Conservation (phyloP, 768 basidiomycete genomes). For the Boletales sp. region DNA sequence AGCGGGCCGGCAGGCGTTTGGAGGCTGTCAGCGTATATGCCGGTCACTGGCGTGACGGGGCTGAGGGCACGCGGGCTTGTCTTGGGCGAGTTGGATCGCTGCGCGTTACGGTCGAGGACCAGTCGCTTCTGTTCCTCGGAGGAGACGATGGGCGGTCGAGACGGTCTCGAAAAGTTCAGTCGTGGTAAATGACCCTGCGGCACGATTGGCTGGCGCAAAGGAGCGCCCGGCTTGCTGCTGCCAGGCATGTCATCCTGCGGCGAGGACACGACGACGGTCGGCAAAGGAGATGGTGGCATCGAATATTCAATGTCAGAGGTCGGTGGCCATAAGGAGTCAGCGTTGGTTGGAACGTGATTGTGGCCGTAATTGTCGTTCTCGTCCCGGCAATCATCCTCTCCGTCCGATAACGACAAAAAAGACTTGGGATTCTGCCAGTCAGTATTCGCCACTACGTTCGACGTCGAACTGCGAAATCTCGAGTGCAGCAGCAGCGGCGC, state of each 20-base stretch:
- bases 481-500: conserved; percentile 48
- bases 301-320: conserved; percentile 8
- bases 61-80: conserved; percentile 4
- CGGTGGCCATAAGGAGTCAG: conserved; percentile 15
- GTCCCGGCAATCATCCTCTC: conserved; percentile 34
- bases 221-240: conserved; percentile 13
- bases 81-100: conserved; percentile 33
- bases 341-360: conserved; percentile 1
- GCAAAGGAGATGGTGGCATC: conserved; percentile 34
- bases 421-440: conserved; percentile 19
- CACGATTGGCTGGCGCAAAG: conserved; percentile 41
- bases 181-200: conserved; percentile 28
- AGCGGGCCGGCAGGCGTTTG: background rate
- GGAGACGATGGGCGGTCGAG: conserved; percentile 41
- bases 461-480: conserved; percentile 39
- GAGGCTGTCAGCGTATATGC: conserved; percentile 8
- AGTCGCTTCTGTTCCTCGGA: conserved; percentile 39
- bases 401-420: conserved; percentile 28
- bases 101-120: conserved; percentile 59
- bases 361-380: conserved; percentile 33
- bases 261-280: conserved; percentile 55
- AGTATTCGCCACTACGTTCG: conserved; percentile 12
- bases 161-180: conserved; percentile 64
- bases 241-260: conserved; percentile 26
- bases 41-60: conserved; percentile 23